A percentile compares a stretch with the other conserved stretches of the same genome.
Evolutionary conservation across 2,329 filamentous ascomycete species (phyloP).

Genomic region (Hypoxylon sp.): DNA sequence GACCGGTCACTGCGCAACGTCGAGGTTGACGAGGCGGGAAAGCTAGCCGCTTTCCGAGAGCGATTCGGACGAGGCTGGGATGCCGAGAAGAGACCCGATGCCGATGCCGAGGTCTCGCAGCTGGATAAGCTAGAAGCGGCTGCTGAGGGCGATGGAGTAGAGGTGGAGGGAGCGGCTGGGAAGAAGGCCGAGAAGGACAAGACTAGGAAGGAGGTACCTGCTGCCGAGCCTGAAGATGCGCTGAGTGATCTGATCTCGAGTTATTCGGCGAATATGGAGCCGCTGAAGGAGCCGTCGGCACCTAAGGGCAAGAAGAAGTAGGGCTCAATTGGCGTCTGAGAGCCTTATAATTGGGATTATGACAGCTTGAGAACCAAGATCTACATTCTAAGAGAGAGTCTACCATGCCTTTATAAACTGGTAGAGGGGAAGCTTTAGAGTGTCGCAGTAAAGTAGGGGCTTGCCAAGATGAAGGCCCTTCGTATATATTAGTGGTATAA

Average conservation of each 20-base stretch:
- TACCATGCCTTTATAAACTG: neutral
- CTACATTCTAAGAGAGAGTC: neutral
- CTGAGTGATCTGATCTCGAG: constrained; percentile 68
- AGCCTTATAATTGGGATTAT: neutral
- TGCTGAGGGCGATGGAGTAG: constrained; percentile 43
- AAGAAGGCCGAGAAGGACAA: constrained; percentile 43
- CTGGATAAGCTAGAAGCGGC: constrained; percentile 37
- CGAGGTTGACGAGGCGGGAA: constrained; percentile 95
- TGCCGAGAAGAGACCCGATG: constrained; percentile 55
- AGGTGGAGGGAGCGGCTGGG: constrained; percentile 40
- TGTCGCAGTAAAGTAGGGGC: neutral
- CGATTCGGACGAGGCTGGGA: constrained; percentile 91
- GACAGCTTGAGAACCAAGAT: neutral
- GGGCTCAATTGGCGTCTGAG: neutral
- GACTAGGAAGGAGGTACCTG: constrained; percentile 30
- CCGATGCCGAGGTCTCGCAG: constrained; percentile 54
- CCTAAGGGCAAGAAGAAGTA: constrained; percentile 44
- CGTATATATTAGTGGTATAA: constrained; percentile 13
- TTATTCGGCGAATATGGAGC: constrained; percentile 60
- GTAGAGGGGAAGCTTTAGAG: neutral
- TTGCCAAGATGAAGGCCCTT: neutral
- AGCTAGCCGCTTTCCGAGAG: constrained; percentile 86
- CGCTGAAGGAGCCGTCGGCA: constrained; percentile 56
- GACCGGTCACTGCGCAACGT: constrained; percentile 86
- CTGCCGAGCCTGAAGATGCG: constrained; percentile 51